These are phyloP conservation scores for Aspergillus sp. DNA, from an alignment of 2,329 filamentous ascomycete species.

Conservation along the genomic window DNA sequence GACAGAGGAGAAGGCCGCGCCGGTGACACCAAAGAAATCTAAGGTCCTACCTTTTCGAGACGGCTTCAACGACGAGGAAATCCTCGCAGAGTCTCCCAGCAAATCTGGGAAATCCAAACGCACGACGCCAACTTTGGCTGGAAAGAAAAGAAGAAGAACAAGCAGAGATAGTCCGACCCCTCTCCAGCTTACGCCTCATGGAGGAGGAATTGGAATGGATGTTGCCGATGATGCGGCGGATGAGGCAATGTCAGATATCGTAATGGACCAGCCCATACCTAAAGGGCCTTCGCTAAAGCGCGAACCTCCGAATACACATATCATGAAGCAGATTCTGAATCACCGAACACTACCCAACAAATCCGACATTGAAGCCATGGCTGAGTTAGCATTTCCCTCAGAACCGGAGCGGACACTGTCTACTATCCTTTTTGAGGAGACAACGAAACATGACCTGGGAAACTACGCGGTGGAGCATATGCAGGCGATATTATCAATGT, in stretches of 20 bases:
- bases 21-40: conserved; percentile 53
- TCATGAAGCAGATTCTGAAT: conserved; percentile 57
- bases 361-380: conserved; percentile 56
- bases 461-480: conserved; percentile 52
- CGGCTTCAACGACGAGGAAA: conserved; percentile 64
- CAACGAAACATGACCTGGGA: conserved; percentile 44
- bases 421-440: conserved; percentile 54
- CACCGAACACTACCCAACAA: conserved; percentile 53
- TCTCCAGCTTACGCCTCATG: conserved; percentile 41
- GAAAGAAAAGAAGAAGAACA: conserved; percentile 57
- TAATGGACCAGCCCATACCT: conserved; percentile 26
- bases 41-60: conserved; percentile 54
- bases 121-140: conserved; percentile 55
- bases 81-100: conserved; percentile 56
- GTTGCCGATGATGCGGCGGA: conserved; percentile 25
- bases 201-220: conserved; percentile 26
- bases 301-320: conserved; percentile 31
- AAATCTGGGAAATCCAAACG: conserved; percentile 52
- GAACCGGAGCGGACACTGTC: conserved; percentile 50
- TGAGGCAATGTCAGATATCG: conserved; percentile 19
- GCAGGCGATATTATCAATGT: conserved; percentile 52
- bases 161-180: conserved; percentile 55
- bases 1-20: conserved; percentile 37
- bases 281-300: conserved; percentile 21
- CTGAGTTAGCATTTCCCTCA: conserved; percentile 55